Conservation (phyloP, 257 asterid genomes). For the Haberlea rhodopensis region DNA sequence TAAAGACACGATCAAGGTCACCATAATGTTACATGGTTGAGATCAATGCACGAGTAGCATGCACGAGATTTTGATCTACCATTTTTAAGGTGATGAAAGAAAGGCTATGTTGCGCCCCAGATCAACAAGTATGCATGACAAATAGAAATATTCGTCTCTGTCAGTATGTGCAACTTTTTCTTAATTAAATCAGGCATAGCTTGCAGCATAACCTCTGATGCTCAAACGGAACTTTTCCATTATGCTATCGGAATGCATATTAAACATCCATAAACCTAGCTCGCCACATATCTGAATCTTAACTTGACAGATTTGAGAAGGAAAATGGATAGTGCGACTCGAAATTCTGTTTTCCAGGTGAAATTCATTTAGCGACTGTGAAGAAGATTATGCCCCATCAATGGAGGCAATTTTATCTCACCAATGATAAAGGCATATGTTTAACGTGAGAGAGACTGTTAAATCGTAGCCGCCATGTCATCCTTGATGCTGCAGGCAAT, state of each 20-base stretch:
- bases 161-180: not conserved
- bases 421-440: slow-evolving; percentile 42
- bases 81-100: no score
- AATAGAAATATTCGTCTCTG: not conserved
- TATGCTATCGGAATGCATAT: not conserved
- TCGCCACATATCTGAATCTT: not conserved
- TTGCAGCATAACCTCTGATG: not conserved
- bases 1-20: not conserved
- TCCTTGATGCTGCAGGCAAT: slow-evolving; percentile 41
- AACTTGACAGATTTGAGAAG: not conserved
- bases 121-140: not conserved
- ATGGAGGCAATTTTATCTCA: slow-evolving; percentile 42
- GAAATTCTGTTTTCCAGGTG: slow-evolving; percentile 37
- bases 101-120: not conserved
- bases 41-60: no score
- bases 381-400: slow-evolving; percentile 42
- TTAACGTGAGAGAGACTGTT: slow-evolving; percentile 41
- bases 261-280: not conserved
- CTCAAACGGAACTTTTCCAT: not conserved
- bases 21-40: no score
- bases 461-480: slow-evolving; percentile 46
- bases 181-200: not conserved
- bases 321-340: not conserved
- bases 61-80: not conserved
- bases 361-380: slow-evolving; percentile 33